Evolutionary conservation across 495 filamentous ascomycete genomes (phyloP).

Genomic region (Tuber melanosporum): DNA sequence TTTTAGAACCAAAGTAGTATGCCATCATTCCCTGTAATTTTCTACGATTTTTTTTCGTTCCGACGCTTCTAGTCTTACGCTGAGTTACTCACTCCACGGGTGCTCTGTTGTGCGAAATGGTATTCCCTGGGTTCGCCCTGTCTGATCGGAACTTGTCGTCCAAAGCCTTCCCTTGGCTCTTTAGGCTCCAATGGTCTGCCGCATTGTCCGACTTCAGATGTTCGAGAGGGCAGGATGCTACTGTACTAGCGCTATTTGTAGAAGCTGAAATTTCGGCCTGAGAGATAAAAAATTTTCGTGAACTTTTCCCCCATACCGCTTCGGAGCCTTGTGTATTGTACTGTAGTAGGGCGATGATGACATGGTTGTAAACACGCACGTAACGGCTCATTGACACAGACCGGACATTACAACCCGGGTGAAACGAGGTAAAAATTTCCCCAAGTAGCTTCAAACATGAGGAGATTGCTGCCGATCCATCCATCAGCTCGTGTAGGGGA

Average conservation of each 20-base stretch:
- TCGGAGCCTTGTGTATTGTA: background rate
- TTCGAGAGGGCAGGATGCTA: background rate
- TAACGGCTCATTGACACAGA: background rate
- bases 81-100: background rate
- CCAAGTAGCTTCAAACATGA: background rate
- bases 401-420: background rate
- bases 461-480: constrained; percentile 1
- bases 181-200: background rate
- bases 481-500: constrained; percentile 6
- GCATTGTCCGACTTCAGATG: background rate
- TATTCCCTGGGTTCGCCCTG: background rate
- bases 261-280: background rate
- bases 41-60: background rate
- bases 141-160: background rate
- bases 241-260: background rate
- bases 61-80: background rate
- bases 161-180: background rate
- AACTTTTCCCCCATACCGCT: background rate
- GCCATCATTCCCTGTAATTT: background rate
- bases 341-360: background rate
- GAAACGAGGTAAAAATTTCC: background rate
- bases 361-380: background rate
- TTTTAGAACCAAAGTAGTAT: background rate
- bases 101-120: background rate
- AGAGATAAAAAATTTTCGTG: background rate